Base-by-base conservation (phyloP, 495 filamentous ascomycete genomes). In the Podospora didyma region DNA sequence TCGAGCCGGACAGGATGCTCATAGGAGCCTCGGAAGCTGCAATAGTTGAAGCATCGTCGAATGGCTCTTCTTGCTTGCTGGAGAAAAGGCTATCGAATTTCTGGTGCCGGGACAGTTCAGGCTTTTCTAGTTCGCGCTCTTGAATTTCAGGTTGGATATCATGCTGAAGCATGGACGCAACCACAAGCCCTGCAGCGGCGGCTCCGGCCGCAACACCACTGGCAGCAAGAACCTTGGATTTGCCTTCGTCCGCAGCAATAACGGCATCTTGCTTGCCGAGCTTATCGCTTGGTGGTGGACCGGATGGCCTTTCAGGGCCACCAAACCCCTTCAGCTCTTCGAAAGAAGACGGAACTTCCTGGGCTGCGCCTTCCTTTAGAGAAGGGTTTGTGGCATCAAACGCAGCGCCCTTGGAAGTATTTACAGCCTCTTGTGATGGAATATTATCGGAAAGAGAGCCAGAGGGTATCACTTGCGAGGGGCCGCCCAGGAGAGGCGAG, bases 41-140 rank as follows among this genome's bases (percentile, higher is more conserved):
- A 6, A 69, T 51, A n/a, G 67, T 69, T 4, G 67, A 69, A 17
- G 65, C 62, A 34, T 68, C 61, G 26, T 68, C 67, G 44, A 61
- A 63, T 23, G 56, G 42, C 49, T 51, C 58, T 24, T 60, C 55
- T 6, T 61, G 51, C 22, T 20, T 17, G 39, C 12, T 42, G 9
- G 16, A 20, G 1, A 34, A 28, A n/a, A 51, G 53, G 21, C 52
- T 46, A 9, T 42, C 39, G 4, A 42, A 42, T 14, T 42, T 17
- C 14, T 9, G 14, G 1, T 42, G 12, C 39, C n/a, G 9, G 26
- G 4, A 3, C 12, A 42, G n/a, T 35, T 53, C 46, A 16, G 51
- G 44, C 59, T 62, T 62, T 11, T 65, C 62, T 4, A 54, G 45
- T 3, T 54, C 60, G 1, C 51, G 34, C 14, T 51, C 39, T 11